Evolutionary conservation across 129 eudicot genomes (phyloP).

Genomic region (Rutidosis leptorrhynchoides): DNA sequence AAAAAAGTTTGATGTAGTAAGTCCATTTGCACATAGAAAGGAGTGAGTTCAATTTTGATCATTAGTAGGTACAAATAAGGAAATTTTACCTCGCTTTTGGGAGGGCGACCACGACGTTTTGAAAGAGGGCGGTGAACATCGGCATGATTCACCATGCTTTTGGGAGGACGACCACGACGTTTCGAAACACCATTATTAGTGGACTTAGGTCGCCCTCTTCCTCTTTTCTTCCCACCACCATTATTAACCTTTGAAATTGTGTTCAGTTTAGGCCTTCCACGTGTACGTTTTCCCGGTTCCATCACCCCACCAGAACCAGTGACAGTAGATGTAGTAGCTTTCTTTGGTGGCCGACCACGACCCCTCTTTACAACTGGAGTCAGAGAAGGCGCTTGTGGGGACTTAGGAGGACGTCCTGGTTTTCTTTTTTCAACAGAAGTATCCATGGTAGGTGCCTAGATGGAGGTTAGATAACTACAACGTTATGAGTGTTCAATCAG

Average conservation of each 20-base stretch:
- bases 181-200: conserved; percentile 12
- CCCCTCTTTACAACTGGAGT: conserved; percentile 24
- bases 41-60: too few relatives aligned
- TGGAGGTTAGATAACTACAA: too few relatives aligned
- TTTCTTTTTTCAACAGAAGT: conserved; percentile 22
- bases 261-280: conserved; percentile 32
- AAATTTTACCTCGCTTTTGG: conserved; percentile 9
- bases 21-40: too few relatives aligned
- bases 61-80: too few relatives aligned
- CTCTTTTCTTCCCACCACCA: conserved; percentile 33
- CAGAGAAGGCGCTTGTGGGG: background rate
- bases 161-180: background rate
- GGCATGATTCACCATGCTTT: too few relatives aligned
- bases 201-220: conserved; percentile 42
- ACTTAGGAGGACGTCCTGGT: conserved; percentile 53
- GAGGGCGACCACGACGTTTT: conserved; percentile 13
- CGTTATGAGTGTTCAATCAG: too few relatives aligned
- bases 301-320: too few relatives aligned
- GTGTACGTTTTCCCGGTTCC: too few relatives aligned
- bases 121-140: too few relatives aligned
- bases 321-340: conserved; percentile 9
- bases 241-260: conserved; percentile 2
- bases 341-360: conserved; percentile 40
- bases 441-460: background rate
- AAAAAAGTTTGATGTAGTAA: too few relatives aligned